Evolutionary conservation across 495 filamentous ascomycete species (phyloP).

Genomic region (Friedmanniomyces simplex): DNA sequence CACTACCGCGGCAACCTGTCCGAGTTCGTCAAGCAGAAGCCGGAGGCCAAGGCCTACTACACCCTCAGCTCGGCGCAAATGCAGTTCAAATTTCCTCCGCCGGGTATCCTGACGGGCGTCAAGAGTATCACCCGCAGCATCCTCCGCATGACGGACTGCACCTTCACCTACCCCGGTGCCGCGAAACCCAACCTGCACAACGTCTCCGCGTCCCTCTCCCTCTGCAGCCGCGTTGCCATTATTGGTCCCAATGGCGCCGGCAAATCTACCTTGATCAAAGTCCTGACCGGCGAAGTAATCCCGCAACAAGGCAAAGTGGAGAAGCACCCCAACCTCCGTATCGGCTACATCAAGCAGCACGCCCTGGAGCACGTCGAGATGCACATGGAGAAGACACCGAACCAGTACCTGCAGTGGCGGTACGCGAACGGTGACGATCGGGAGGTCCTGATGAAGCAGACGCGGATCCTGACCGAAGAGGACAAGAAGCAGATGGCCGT

Average conservation of each 20-base stretch:
- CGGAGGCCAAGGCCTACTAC: conserved; percentile 96
- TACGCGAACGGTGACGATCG: conserved; percentile 95
- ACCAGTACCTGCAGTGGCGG: conserved; percentile 97
- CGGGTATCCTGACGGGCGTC: conserved; percentile 86
- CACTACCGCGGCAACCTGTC: conserved; percentile 92
- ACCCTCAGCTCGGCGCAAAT: conserved; percentile 81
- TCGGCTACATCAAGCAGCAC: conserved; percentile 99
- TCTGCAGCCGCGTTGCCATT: conserved; percentile 89
- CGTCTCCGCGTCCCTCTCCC: conserved; percentile 71
- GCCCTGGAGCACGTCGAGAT: conserved; percentile 98
- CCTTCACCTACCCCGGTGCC: conserved; percentile 80
- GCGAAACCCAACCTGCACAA: conserved; percentile 77
- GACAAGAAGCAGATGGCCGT: conserved; percentile 89
- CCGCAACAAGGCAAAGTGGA: conserved; percentile 82
- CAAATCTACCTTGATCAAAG: conserved; percentile 96
- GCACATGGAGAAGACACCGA: conserved; percentile 98
- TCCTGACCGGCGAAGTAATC: conserved; percentile 90
- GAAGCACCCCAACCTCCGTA: conserved; percentile 97
- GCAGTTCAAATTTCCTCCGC: conserved; percentile 95
- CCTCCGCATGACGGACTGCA: conserved; percentile 83
- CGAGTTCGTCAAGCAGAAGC: conserved; percentile 79
- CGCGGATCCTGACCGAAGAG: conserved; percentile 72
- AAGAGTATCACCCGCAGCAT: conserved; percentile 90
- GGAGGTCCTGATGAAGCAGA: conserved; percentile 96
- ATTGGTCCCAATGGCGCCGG: conserved; percentile 96